Conservation (phyloP, 1,139 yeast species). For the Lodderomyces theae region DNA sequence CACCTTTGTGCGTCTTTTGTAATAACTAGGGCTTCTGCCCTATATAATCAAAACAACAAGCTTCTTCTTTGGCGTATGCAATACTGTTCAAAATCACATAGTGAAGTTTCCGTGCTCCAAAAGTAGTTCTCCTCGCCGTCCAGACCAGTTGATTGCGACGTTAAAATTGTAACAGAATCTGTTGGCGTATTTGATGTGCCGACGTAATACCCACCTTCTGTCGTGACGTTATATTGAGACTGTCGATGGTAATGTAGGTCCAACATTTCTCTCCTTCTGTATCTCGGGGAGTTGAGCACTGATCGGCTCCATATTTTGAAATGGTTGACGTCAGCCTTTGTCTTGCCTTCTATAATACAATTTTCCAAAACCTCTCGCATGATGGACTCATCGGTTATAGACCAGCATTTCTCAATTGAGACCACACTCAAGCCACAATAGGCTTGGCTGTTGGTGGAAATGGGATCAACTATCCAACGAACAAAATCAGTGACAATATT, state of each 20-base stretch:
- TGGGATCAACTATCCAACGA: conserved; percentile 10
- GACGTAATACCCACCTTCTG: conserved; percentile 9
- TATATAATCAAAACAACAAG: conserved; percentile 11
- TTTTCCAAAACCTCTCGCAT: conserved; percentile 20
- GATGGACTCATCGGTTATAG: conserved; percentile 28
- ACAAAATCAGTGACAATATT: conserved; percentile 22
- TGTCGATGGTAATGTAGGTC: conserved; percentile 9
- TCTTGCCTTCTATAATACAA: conserved; percentile 1
- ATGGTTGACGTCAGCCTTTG: not conserved
- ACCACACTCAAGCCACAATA: conserved; percentile 10
- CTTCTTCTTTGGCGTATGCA: conserved; percentile 19
- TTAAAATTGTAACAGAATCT: not conserved
- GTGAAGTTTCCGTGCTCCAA: conserved; percentile 30
- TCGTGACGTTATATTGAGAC: conserved; percentile 8
- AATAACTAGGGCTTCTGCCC: not conserved
- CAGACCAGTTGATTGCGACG: not conserved
- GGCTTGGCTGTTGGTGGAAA: not conserved
- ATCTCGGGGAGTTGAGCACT: conserved; percentile 25
- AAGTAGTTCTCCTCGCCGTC: conserved; percentile 15
- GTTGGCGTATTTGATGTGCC: conserved; percentile 7
- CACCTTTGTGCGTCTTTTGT: not conserved
- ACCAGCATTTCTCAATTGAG: conserved; percentile 33
- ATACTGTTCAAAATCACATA: conserved; percentile 34
- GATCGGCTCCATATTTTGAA: conserved; percentile 18
- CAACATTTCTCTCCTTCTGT: conserved; percentile 19